Base-by-base conservation (phyloP, 345 rosid species). In the Cardiospermum halicacabum region DNA sequence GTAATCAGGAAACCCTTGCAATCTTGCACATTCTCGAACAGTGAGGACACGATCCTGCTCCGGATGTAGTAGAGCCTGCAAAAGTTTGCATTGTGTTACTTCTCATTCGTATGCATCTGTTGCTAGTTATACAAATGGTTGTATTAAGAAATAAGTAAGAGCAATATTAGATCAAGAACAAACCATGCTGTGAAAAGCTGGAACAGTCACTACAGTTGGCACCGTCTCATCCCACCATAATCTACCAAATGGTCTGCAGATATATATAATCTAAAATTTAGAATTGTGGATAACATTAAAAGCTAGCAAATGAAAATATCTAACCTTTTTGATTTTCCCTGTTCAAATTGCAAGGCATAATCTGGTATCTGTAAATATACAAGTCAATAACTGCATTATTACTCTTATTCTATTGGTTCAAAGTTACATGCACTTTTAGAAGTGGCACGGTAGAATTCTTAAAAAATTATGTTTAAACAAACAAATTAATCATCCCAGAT, bases 191-290 rank as follows among this genome's bases (percentile, higher is more conserved):
- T 77, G 87, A 76, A 78, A 78, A 64, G 67, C 62, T 15, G 96
- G 90, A 54, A 31, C 68, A 53, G 97, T 90, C 49, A 90, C 65
- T 18, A 93, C 78, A 6, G 97, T 93, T 19, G 97, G 80, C 76
- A 90, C 87, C 2, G 96, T 90, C 68, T 93, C 97, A 56, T 93
- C 98, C 97, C 98, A 93, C 97, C 98, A 93, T 66, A 93, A 71
- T 72, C 97, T 86, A 5, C 73, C 96, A 76, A 83, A 93, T 13
- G 97, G 96, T 65, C 98, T 93, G 76, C 67, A 65, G 19, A 40
- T 22, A 65, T 22, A 66, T 11, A 18, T 13, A n/a, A 18, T 19
- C 7, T 55, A 16, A 47, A 34, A 7, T 31, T 51, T 55, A 63
- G 12, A 24, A 30, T 3, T 34, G 13, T 24, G 62, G 56, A 30